phyloP scores from a whole-genome alignment of 352 stramenopile genomes.

The Phytophthora syringae region DNA sequence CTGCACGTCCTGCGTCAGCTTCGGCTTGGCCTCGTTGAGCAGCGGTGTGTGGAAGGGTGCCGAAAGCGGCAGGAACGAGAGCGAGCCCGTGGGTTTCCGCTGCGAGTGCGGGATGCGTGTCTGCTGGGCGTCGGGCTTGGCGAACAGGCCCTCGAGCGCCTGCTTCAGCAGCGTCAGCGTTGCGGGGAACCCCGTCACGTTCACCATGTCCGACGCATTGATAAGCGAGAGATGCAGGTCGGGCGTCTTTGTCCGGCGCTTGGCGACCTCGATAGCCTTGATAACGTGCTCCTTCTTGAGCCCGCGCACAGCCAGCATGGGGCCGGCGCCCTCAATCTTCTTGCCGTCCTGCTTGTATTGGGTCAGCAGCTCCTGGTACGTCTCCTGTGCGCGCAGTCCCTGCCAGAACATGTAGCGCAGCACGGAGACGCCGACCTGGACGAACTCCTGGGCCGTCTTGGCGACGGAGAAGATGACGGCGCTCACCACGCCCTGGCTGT shows the following conservation, averaged over 20 bases:
- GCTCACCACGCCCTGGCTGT: conserved; percentile 84
- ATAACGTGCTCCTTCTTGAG: conserved; percentile 60
- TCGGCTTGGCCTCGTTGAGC: conserved; percentile 45
- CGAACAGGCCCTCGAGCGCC: conserved; percentile 55
- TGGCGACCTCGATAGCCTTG: conserved; percentile 58
- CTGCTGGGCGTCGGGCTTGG: conserved; percentile 64
- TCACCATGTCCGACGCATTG: conserved; percentile 64
- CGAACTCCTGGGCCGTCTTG: conserved; percentile 59
- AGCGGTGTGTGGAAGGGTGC: conserved; percentile 81
- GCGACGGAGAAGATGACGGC: conserved; percentile 71
- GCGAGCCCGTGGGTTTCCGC: conserved; percentile 70
- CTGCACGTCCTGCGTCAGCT: conserved; percentile 57
- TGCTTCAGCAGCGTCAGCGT: conserved; percentile 62
- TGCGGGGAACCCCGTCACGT: conserved; percentile 72
- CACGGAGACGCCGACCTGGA: conserved; percentile 46
- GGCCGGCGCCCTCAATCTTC: conserved; percentile 42
- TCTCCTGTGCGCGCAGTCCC: conserved; percentile 74
- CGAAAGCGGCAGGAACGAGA: conserved; percentile 67
- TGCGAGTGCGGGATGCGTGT: conserved; percentile 82
- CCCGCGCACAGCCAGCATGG: conserved; percentile 79
- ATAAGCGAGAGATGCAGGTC: conserved; percentile 81
- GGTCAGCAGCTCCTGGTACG: conserved; percentile 38
- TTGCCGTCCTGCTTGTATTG: conserved; percentile 43
- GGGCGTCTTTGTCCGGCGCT: conserved; percentile 46
- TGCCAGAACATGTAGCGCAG: conserved; percentile 88